These are phyloP conservation scores for Cutaneotrichosporon mucoides DNA, from an alignment of 1,284 basidiomycete species.

Conservation along the genomic window DNA sequence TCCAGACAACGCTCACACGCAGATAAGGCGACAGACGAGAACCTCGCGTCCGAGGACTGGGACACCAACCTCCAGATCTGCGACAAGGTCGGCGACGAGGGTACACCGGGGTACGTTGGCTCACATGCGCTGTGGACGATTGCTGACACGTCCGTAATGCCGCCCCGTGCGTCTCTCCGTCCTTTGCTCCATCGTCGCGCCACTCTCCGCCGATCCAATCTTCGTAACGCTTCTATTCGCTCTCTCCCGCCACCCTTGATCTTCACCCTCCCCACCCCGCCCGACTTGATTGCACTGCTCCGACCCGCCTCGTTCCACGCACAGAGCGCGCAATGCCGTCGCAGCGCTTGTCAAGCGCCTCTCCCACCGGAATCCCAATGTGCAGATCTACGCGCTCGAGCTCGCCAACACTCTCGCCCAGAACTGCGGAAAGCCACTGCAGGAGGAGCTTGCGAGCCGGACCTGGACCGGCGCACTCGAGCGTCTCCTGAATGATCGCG, in stretches of 20 bases:
- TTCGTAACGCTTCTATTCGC: neutral
- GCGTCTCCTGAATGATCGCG: conserved; percentile 80
- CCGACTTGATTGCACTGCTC: too few relatives aligned
- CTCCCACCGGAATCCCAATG: conserved; percentile 90
- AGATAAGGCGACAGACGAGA: conserved; percentile 94
- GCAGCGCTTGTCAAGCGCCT: conserved; percentile 84
- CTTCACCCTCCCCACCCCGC: neutral
- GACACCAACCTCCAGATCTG: conserved; percentile 91
- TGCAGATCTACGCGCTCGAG: conserved; percentile 88
- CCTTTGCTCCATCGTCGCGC: too few relatives aligned
- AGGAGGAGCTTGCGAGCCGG: conserved; percentile 81
- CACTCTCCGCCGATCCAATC: too few relatives aligned
- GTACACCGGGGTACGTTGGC: conserved; percentile 65
- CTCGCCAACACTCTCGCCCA: conserved; percentile 82
- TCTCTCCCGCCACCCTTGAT: too few relatives aligned
- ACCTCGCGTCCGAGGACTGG: conserved; percentile 92
- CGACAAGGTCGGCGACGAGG: conserved; percentile 90
- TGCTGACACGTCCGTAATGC: neutral
- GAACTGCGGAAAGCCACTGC: conserved; percentile 77
- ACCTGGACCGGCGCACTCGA: conserved; percentile 87
- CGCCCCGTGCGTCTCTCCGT: too few relatives aligned
- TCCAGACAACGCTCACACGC: conserved; percentile 13
- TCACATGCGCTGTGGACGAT: neutral
- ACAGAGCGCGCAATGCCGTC: conserved; percentile 79
- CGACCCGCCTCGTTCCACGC: neutral